Evolutionary conservation across 2,329 filamentous ascomycete species (phyloP).

Genomic region (Ophiocordyceps sinensis): DNA sequence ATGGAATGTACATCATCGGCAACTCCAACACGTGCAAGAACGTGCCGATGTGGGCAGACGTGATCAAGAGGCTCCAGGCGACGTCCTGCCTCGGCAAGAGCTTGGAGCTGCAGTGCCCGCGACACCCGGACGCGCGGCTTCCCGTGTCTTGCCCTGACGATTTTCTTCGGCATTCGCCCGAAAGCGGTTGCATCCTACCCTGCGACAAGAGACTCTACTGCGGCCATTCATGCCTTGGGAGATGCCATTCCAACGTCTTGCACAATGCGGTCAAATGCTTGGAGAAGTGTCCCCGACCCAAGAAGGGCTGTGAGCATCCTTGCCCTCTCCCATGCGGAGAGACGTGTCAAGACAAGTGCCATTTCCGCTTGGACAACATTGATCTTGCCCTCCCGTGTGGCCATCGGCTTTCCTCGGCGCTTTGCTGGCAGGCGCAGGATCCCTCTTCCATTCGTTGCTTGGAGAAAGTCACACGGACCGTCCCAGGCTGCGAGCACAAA

Average conservation of each 20-base stretch:
- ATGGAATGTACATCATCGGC: constrained; percentile 60
- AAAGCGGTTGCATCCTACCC: constrained; percentile 42
- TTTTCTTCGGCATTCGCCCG: constrained; percentile 40
- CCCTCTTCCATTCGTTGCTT: constrained; percentile 32
- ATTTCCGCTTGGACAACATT: constrained; percentile 13
- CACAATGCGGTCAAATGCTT: constrained; percentile 31
- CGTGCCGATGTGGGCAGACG: constrained; percentile 49
- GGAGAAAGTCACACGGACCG: constrained; percentile 25
- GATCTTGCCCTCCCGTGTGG: constrained; percentile 25
- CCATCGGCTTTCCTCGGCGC: constrained; percentile 17
- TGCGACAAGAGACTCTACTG: constrained; percentile 35
- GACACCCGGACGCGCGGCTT: constrained; percentile 40
- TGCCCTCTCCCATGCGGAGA: constrained; percentile 30
- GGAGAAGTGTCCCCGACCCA: constrained; percentile 26
- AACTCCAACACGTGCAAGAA: constrained; percentile 42
- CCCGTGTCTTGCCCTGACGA: constrained; percentile 38
- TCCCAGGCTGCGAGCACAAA: constrained; percentile 41
- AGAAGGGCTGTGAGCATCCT: constrained; percentile 27
- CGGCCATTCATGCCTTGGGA: constrained; percentile 30
- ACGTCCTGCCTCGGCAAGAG: constrained; percentile 30
- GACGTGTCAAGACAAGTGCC: constrained; percentile 22
- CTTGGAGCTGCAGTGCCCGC: constrained; percentile 43
- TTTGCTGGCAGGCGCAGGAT: constrained; percentile 29
- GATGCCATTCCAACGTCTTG: constrained; percentile 32
- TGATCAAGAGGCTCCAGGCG: constrained; percentile 35